Percentiles rank a stretch among this genome's conserved stretches.
Evolutionary conservation across 441 rosid species (phyloP).

Genomic region (Erysimum cheiri): DNA sequence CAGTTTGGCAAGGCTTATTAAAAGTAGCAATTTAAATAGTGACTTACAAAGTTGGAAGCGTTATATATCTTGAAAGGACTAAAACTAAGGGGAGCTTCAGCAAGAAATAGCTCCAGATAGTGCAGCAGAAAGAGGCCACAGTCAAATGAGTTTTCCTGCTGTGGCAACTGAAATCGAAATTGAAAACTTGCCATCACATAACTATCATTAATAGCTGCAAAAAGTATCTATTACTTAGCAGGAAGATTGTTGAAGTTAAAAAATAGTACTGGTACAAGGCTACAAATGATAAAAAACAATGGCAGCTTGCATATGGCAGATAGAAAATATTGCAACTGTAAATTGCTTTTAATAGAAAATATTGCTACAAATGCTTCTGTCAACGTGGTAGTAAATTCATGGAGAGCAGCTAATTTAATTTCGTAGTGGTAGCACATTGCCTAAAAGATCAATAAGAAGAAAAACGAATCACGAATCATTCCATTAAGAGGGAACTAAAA

Average conservation of each 20-base stretch:
- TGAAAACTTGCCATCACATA: constrained; percentile 33
- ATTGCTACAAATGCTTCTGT: constrained; percentile 11
- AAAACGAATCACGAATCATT: background rate
- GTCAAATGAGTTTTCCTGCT: constrained; percentile 75
- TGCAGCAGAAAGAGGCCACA: constrained; percentile 77
- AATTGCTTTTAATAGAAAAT: background rate
- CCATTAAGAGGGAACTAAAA: background rate
- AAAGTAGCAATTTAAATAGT: background rate
- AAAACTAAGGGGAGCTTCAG: constrained; percentile 63
- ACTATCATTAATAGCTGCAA: constrained; percentile 28
- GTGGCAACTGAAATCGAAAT: constrained; percentile 64
- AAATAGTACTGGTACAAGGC: background rate
- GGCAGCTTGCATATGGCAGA: constrained; percentile 17
- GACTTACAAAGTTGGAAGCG: constrained; percentile 67
- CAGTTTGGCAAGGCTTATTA: constrained; percentile 17
- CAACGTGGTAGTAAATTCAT: constrained; percentile 1
- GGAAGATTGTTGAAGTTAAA: constrained; percentile 10
- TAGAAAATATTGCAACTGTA: background rate
- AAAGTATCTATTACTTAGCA: background rate
- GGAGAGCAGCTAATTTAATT: constrained; percentile 2
- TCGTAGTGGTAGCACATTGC: background rate
- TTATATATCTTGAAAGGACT: constrained; percentile 62
- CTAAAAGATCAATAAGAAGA: constrained; percentile 9
- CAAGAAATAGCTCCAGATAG: constrained; percentile 71
- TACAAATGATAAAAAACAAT: constrained; percentile 4